Conservation (phyloP, 2,329 filamentous ascomycete genomes). For the Colletotrichum abscissum region DNA sequence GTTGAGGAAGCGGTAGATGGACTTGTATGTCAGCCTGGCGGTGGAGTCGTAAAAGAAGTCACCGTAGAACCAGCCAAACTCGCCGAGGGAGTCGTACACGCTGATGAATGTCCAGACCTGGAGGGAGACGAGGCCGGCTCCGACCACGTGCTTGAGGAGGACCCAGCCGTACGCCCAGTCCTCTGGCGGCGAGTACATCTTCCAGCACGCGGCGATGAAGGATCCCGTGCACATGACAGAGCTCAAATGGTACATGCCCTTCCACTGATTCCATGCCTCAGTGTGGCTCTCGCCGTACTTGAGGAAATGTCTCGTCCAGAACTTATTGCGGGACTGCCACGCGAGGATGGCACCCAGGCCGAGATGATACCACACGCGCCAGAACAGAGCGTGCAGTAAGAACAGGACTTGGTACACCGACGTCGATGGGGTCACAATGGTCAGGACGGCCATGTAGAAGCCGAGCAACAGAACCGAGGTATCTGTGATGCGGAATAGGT, state of each 20-base stretch:
- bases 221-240: conserved; percentile 90
- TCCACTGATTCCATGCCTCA: conserved; percentile 98
- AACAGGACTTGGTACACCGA: conserved; percentile 81
- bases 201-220: conserved; percentile 93
- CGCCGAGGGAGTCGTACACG: conserved; percentile 94
- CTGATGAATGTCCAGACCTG: conserved; percentile 94
- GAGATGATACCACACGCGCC: conserved; percentile 92
- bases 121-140: conserved; percentile 81
- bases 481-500: conserved; percentile 89
- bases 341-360: conserved; percentile 89
- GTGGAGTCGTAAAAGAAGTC: conserved; percentile 97
- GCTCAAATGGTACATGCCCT: conserved; percentile 92
- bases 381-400: conserved; percentile 80
- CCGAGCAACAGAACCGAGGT: conserved; percentile 82
- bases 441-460: conserved; percentile 78
- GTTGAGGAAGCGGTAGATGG: conserved; percentile 98
- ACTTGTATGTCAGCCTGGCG: conserved; percentile 91
- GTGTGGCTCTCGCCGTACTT: conserved; percentile 92
- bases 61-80: conserved; percentile 99
- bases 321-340: conserved; percentile 88
- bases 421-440: conserved; percentile 82
- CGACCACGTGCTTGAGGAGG: conserved; percentile 87
- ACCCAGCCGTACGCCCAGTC: conserved; percentile 91
- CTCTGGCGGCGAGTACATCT: conserved; percentile 89
- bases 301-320: conserved; percentile 97